These are phyloP conservation scores for Microbotryomycetes sp. DNA, from an alignment of 1,284 basidiomycete species.

Conservation along the genomic window DNA sequence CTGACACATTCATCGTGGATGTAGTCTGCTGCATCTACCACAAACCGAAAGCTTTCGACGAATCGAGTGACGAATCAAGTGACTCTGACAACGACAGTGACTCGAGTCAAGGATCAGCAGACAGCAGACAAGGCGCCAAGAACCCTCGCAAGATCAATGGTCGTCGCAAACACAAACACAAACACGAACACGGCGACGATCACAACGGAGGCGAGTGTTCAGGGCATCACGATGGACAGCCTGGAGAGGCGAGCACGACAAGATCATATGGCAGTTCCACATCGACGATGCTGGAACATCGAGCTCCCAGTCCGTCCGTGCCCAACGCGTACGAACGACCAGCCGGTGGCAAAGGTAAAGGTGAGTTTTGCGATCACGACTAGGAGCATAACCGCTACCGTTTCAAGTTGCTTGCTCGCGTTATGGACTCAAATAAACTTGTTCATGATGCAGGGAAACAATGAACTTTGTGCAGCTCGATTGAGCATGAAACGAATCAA, in stretches of 20 bases:
- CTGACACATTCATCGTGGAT: no score
- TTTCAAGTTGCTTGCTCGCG: no score
- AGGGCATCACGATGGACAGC: constrained; percentile 5
- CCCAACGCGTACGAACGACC: constrained; percentile 28
- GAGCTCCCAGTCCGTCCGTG: not conserved
- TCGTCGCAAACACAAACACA: not conserved
- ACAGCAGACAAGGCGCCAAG: not conserved
- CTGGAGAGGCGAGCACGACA: not conserved
- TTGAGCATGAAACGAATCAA: no score
- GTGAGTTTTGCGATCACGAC: constrained; percentile 8
- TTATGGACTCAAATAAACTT: no score
- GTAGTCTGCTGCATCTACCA: constrained; percentile 87
- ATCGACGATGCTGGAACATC: not conserved
- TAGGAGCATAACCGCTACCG: not conserved
- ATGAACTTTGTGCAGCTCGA: no score
- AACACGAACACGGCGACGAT: constrained; percentile 9
- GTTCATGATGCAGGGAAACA: no score
- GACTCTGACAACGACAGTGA: constrained; percentile 22
- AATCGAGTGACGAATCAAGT: constrained; percentile 49
- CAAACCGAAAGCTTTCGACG: constrained; percentile 56
- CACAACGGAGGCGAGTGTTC: not conserved
- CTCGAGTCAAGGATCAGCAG: not conserved
- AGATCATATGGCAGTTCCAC: not conserved
- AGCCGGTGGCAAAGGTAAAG: constrained; percentile 13
- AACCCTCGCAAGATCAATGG: not conserved